A percentile compares a stretch with the other conserved stretches of the same genome.
Evolutionary conservation across 176 grass and related monocot species (phyloP).

Genomic region (Phyllostachys edulis): DNA sequence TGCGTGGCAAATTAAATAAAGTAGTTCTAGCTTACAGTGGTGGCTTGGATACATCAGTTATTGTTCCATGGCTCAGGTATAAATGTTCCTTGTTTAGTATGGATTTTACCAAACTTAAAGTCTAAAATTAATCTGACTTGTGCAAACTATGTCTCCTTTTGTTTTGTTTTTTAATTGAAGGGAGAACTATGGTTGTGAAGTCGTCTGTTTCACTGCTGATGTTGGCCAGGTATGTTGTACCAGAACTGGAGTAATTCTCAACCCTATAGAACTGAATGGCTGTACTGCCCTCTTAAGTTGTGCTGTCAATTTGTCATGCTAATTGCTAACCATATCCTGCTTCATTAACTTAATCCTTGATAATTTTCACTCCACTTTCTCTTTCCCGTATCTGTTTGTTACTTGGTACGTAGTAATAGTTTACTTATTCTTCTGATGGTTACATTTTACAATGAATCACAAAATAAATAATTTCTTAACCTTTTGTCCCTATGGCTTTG

Average conservation of each 20-base stretch:
- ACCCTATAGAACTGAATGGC: slow-evolving; percentile 12
- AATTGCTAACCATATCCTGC: not conserved
- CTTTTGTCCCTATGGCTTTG: not conserved
- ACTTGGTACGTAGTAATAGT: not conserved
- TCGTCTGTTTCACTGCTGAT: slow-evolving; percentile 96
- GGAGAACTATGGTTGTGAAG: slow-evolving; percentile 98
- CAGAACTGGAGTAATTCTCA: not conserved
- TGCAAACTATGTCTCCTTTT: not conserved
- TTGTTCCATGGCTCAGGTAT: slow-evolving; percentile 97
- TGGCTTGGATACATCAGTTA: slow-evolving; percentile 94
- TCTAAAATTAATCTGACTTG: not conserved
- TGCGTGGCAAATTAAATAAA: slow-evolving; percentile 85
- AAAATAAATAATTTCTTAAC: not conserved
- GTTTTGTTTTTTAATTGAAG: slow-evolving; percentile 46
- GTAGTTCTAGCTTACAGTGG: slow-evolving; percentile 98
- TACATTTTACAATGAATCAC: not conserved
- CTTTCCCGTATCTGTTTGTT: not conserved
- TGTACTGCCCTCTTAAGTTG: not conserved
- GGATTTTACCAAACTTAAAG: not conserved
- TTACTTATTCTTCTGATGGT: not conserved
- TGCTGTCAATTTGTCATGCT: not conserved
- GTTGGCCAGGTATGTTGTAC: slow-evolving; percentile 78
- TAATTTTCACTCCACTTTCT: not conserved
- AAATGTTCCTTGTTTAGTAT: not conserved
- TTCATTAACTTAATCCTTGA: not conserved